Evolutionary conservation across 2,329 filamentous ascomycete species (phyloP), one percentile per base, ranked within the genome.

Genomic region (Phialocephala subalpina): DNA sequence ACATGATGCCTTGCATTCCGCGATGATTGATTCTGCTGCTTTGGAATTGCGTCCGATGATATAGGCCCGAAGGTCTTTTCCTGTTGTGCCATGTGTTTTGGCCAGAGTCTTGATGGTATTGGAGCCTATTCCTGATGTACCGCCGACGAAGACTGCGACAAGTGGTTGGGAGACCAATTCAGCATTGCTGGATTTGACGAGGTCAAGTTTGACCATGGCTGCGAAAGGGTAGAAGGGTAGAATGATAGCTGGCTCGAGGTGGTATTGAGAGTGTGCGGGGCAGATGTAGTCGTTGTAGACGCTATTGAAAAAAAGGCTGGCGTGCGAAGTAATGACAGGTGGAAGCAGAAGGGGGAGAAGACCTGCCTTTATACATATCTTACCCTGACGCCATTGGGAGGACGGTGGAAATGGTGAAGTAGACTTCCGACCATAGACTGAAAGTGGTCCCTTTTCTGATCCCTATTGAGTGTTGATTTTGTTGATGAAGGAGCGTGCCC

Each of bases 51-150:
- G 69, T 6, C 75, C 76, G 22, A 77, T 64, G 45, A 78, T 71
- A 66, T 76, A 77, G n/a, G 75, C 65, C n/a, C 78, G 74, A 1
- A 80, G 71, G 29, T 66, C 67, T 61, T 66, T 64, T 18, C 64
- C 66, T 14, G 53, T 11, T 2, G 60, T 58, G 16, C 38, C 53
- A 36, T 67, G 62, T 2, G 40, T 61, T 14, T 16, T 8, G 12
- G 65, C 60, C 42, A 68, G 45, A 2, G 57, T 42, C 20, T n/a
- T 33, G 36, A 68, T 11, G 22, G 61, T 38, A 27, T 55, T 52
- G 6, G 38, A 20, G 5, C 60, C 61, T 14, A 68, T 59, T 8
- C 60, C 61, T n/a, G 67, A 64, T n/a, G 67, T 68, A 2, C 53
- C 53, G 2, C 66, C 66, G 14, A 63, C 45, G 9, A 68, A 60